These are phyloP conservation scores for Histomonas meleagridis DNA, from an alignment of 208 protist genomes.

Conservation along the genomic window DNA sequence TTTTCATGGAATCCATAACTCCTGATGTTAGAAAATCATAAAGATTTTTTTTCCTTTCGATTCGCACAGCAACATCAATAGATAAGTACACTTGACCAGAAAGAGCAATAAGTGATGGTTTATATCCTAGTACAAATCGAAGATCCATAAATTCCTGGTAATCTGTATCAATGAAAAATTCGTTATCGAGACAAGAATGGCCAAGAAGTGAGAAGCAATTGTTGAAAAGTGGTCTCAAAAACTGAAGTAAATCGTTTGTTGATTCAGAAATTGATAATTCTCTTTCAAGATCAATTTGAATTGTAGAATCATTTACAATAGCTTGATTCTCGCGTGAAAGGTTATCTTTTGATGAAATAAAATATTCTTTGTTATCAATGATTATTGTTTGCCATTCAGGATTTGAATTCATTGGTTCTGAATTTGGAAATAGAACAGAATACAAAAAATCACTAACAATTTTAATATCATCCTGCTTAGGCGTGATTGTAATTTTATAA, in stretches of 20 bases:
- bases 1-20: not conserved
- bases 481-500: not conserved
- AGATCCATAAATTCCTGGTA: not conserved
- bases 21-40: conserved; percentile 16
- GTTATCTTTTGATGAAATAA: not conserved
- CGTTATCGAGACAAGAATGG: not conserved
- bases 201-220: not conserved
- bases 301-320: not conserved
- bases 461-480: not conserved
- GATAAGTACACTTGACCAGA: not conserved
- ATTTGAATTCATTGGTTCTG: not conserved
- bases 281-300: not conserved
- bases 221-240: not conserved
- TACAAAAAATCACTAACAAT: not conserved
- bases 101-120: not conserved
- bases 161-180: not conserved
- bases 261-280: not conserved
- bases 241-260: not conserved
- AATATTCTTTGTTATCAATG: not conserved
- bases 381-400: not conserved
- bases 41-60: not conserved
- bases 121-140: not conserved
- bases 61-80: not conserved
- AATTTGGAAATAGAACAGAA: not conserved
- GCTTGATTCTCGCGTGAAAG: not conserved